Percentiles rank a stretch among this genome's conserved stretches.
phyloP scores from a whole-genome alignment of 305 asterid genomes.

The Stenogyne calaminthoides region DNA sequence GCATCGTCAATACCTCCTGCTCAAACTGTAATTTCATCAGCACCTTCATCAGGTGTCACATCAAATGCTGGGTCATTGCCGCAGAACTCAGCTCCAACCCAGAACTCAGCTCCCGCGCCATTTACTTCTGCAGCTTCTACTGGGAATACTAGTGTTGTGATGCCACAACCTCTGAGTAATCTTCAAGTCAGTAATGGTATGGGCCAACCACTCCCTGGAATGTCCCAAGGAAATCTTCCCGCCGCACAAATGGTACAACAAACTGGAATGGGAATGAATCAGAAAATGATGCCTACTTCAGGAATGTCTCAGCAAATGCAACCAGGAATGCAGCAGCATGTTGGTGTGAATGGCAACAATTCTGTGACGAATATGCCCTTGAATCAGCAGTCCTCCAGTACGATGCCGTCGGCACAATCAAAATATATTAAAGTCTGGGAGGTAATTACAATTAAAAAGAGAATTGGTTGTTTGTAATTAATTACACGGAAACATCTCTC shows the following conservation, averaged over 20 bases:
- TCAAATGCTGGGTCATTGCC: constrained; percentile 62
- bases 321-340: constrained; percentile 72
- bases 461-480: background rate
- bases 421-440: constrained; percentile 96
- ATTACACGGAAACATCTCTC: background rate
- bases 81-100: constrained; percentile 45
- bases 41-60: constrained; percentile 55
- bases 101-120: constrained; percentile 36
- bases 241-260: constrained; percentile 78
- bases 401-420: constrained; percentile 76
- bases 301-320: constrained; percentile 81
- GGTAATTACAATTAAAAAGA: constrained; percentile 46
- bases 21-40: constrained; percentile 48
- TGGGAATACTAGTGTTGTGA: constrained; percentile 51
- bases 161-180: constrained; percentile 66
- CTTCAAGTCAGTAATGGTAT: constrained; percentile 61
- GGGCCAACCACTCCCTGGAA: constrained; percentile 65
- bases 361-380: constrained; percentile 65
- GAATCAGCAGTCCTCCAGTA: constrained; percentile 72
- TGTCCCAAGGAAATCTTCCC: constrained; percentile 74
- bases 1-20: constrained; percentile 72
- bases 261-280: constrained; percentile 65
- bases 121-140: constrained; percentile 27
- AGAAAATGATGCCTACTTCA: constrained; percentile 80
- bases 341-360: constrained; percentile 56